Evolutionary conservation across 2,329 filamentous ascomycete species (phyloP).

Genomic region (Fusarium sulawesiense): DNA sequence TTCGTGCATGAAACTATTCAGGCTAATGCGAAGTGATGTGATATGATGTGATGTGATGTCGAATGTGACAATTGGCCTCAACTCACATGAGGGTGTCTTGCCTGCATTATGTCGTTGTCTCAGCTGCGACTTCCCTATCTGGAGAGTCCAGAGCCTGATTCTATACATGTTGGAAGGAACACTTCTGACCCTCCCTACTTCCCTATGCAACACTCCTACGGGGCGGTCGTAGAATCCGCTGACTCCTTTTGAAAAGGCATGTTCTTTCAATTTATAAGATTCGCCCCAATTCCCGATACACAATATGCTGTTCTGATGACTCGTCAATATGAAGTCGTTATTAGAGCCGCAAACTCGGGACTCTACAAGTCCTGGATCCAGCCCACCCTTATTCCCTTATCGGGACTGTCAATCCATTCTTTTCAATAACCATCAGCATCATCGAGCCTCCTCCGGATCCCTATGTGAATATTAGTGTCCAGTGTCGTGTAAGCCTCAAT

Average conservation of each 20-base stretch:
- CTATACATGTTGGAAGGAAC: neutral
- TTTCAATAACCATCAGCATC: neutral
- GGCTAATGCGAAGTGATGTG: constrained; percentile 5
- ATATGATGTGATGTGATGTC: constrained; percentile 14
- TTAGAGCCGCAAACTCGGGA: neutral
- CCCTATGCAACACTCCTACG: neutral
- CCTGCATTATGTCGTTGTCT: constrained; percentile 11
- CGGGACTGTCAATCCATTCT: neutral
- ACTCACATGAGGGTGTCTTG: constrained; percentile 1
- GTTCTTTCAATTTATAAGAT: constrained; percentile 5
- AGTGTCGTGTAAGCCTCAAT: neutral
- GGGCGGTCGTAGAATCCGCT: neutral
- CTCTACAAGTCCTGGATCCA: constrained; percentile 9
- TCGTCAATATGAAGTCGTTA: neutral
- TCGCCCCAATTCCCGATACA: neutral
- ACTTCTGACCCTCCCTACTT: neutral
- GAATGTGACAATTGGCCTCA: neutral
- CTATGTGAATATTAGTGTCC: neutral
- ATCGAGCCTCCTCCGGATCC: neutral
- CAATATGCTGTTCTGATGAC: neutral
- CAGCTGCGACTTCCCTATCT: neutral
- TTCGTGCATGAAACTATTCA: neutral
- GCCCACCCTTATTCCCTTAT: neutral
- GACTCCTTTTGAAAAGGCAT: neutral
- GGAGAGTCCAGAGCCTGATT: constrained; percentile 9